These are phyloP conservation scores for Amanita pseudoporphyria DNA, from an alignment of 768 basidiomycete genomes.

Conservation along the genomic window DNA sequence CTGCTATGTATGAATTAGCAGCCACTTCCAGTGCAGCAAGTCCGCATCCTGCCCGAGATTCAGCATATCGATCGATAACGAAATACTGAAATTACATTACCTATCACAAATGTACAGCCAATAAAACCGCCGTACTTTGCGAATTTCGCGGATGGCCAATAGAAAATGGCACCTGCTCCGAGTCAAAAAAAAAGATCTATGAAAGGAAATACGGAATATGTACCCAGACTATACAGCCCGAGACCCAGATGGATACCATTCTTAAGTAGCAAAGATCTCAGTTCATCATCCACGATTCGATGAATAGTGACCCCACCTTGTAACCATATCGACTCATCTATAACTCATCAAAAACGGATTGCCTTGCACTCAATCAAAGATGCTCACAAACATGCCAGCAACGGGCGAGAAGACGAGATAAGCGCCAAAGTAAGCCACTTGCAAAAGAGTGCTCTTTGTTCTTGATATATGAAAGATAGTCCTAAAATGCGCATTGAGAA, in stretches of 20 bases:
- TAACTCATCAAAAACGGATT: conserved; percentile 1
- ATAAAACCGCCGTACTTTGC: conserved; percentile 65
- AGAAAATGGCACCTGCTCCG: conserved; percentile 55
- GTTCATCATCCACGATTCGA: background rate
- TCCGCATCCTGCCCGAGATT: conserved; percentile 40
- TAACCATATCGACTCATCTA: conserved; percentile 59
- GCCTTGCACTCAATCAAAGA: background rate
- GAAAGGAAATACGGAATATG: conserved; percentile 4
- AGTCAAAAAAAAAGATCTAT: background rate
- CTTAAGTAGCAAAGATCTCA: conserved; percentile 10
- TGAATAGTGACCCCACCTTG: conserved; percentile 30
- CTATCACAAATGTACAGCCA: conserved; percentile 62
- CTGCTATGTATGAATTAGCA: conserved; percentile 74
- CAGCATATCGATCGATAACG: background rate
- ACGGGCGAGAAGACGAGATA: conserved; percentile 53
- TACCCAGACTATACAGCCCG: conserved; percentile 46
- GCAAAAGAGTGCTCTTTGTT: conserved; percentile 64
- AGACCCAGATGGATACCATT: conserved; percentile 56
- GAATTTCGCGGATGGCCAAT: conserved; percentile 70
- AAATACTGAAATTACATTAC: conserved; percentile 19
- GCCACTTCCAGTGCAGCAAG: conserved; percentile 60
- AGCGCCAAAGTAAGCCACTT: conserved; percentile 66
- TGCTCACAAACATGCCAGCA: conserved; percentile 46
- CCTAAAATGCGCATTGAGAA: conserved; percentile 69
- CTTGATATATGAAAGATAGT: conserved; percentile 55